Percentiles rank a stretch among this genome's conserved stretches.
Evolutionary conservation across 2,329 filamentous ascomycete genomes (phyloP).

Genomic region (Lecanicillium sp.): DNA sequence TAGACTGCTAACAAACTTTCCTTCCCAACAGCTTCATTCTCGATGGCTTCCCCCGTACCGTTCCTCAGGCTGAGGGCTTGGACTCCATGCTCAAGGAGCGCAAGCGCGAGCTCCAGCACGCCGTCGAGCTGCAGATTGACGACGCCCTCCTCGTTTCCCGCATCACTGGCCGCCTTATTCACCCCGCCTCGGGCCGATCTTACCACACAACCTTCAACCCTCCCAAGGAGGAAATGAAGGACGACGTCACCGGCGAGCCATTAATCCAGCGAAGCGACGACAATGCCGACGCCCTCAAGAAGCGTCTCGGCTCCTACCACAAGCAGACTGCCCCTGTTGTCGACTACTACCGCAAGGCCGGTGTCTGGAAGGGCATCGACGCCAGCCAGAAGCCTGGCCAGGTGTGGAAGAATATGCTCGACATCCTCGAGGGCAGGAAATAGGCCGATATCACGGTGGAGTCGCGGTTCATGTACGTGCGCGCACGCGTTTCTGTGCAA

Average conservation of each 20-base stretch:
- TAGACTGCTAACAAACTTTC: background rate
- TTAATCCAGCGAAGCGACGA: slow-evolving; percentile 94
- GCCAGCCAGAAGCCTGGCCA: slow-evolving; percentile 91
- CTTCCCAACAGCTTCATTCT: slow-evolving; percentile 73
- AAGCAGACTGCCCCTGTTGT: slow-evolving; percentile 88
- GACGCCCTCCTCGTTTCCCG: slow-evolving; percentile 87
- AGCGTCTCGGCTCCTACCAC: slow-evolving; percentile 90
- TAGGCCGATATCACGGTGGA: slow-evolving; percentile 15
- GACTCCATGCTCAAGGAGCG: slow-evolving; percentile 80
- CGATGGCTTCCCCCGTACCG: slow-evolving; percentile 95
- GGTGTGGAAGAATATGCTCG: slow-evolving; percentile 89
- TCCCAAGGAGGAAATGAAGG: slow-evolving; percentile 86
- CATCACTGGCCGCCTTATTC: slow-evolving; percentile 91
- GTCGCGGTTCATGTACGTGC: too few relatives aligned
- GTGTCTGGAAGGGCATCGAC: slow-evolving; percentile 93
- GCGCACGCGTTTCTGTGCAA: background rate
- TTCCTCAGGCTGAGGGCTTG: slow-evolving; percentile 88
- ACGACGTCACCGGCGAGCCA: slow-evolving; percentile 94
- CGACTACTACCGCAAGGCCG: slow-evolving; percentile 92
- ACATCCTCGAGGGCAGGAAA: slow-evolving; percentile 64
- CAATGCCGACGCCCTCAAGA: slow-evolving; percentile 92
- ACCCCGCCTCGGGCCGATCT: slow-evolving; percentile 90
- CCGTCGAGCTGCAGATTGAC: slow-evolving; percentile 94
- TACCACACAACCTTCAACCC: slow-evolving; percentile 99
- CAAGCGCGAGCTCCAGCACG: slow-evolving; percentile 83